Base-by-base conservation (phyloP, 257 asterid species). In the Lycium ferocissimum region DNA sequence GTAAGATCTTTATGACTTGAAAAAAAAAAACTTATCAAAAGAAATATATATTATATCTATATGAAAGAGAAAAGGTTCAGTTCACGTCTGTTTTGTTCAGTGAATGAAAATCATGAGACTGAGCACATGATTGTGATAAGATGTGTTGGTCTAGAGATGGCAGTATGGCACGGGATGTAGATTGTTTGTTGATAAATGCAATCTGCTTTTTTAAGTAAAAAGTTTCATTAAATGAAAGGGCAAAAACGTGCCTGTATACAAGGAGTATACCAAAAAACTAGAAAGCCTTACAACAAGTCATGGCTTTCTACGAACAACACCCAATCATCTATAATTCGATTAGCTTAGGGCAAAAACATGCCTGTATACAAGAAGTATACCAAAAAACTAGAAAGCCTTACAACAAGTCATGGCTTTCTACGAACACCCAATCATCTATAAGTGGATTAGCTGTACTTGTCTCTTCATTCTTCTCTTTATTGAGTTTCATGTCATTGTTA, bases 21-120 rank as follows among this genome's bases (percentile, higher is more conserved):
- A 26, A 40, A 40, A 40, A 40, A 40, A 76, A 53, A 53, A 22
- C 43, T 75, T 57, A 9, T 17, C 45, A 40, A 40, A 14, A 53
- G 26, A 75, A 49, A 13, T 33, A 26, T 40, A 7, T 70, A 53
- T 78, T 78, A 78, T 33, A 53, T 78, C 33, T 53, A 53, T 78
- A 22, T 78, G 82, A 54, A 76, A 78, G 63, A 76, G 22, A 75
- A 20, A 49, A 40, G 80, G 81, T 47, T 73, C 17, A 12, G 65
- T 58, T 58, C 11, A 17, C 65, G 18, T 58, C 65, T 58, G 65
- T 58, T 58, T 58, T 7, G 63, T 17, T 58, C 20, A 58, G 63
- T 58, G 63, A 17, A 58, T 58, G 65, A 7, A 59, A 59, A 59
- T 59, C 65, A 18, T 59, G 65, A 59, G 33, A 59, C 22, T 59